A percentile compares a stretch with the other conserved stretches of the same genome.
phyloP scores from a whole-genome alignment of 2,329 filamentous ascomycete species.

The Graphiopsis chlorocephala region DNA sequence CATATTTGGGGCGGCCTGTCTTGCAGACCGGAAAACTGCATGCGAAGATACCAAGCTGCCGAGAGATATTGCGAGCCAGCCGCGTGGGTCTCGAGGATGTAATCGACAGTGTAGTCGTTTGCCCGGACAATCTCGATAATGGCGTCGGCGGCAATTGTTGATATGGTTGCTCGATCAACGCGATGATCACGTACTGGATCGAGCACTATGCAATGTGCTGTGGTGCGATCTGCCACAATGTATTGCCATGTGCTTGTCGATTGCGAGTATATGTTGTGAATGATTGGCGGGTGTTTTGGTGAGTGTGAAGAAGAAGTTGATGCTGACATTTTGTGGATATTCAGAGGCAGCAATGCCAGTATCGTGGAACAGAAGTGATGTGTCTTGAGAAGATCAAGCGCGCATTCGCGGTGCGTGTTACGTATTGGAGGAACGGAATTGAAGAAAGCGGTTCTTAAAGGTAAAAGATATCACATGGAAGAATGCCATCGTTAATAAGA shows the following conservation, averaged over 20 bases:
- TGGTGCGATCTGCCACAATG: constrained; percentile 8
- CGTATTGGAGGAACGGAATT: background rate
- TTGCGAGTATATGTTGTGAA: constrained; percentile 5
- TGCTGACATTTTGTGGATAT: background rate
- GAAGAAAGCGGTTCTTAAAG: background rate
- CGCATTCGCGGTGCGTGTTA: background rate
- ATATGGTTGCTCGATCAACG: constrained; percentile 1
- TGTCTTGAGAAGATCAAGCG: background rate
- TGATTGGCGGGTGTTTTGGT: background rate
- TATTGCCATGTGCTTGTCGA: constrained; percentile 52
- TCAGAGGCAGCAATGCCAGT: background rate
- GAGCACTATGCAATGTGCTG: constrained; percentile 7
- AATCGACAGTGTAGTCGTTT: constrained; percentile 12
- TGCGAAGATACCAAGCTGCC: constrained; percentile 16
- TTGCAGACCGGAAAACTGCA: constrained; percentile 13
- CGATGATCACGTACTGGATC: constrained; percentile 16
- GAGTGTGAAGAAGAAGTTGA: background rate
- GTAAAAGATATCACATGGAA: background rate
- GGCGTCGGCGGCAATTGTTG: constrained; percentile 14
- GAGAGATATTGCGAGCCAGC: background rate
- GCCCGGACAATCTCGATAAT: constrained; percentile 1
- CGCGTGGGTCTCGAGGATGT: constrained; percentile 15
- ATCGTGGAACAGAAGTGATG: background rate
- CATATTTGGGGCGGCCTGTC: constrained; percentile 3
- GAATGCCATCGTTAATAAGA: background rate